Evolutionary conservation across 441 rosid species (phyloP), one percentile per base, ranked within the genome.

Genomic region (Lepidium campestre): DNA sequence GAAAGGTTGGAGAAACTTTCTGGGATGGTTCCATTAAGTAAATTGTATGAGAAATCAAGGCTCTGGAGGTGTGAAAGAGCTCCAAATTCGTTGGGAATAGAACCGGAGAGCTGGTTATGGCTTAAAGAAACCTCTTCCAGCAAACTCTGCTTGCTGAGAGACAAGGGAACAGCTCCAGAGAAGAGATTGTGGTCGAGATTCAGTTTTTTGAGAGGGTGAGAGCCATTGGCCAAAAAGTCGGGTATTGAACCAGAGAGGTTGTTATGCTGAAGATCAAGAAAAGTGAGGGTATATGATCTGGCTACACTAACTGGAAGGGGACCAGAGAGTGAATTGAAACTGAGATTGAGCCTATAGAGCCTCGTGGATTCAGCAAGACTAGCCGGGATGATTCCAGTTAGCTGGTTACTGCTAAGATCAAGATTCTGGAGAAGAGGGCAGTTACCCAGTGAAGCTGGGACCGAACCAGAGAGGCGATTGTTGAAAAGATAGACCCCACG

Each of bases 401-500:
- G 79, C 60, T 75, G 67, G 53, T 86, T 86, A 17, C 77, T 83
- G 65, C 92, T 80, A 36, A 86, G 74, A 70, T 86, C 92, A 41
- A 86, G 81, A 65, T 75, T 75, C 66, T 77, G 92, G 60, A 86
- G 86, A 65, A 68, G 49, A 44, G 62, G 82, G 57, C 85, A 78
- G 75, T 78, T 78, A 50, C 86, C 87, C 19, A 86, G 66, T 4
- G 87, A 79, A 34, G 83, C 80, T 37, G 92, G 89, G 71, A 86
- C 59, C 0, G 83, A 81, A 65, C 89, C 92, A 0, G 89, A 72
- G 75, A 86, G 83, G 50, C 76, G 78, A 56, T 86, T 86, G 81
- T 86, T 86, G 81, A 86, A 86, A 61, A 86, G 83, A 74, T 86
- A 69, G 36, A 86, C 76, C 7, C 89, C 92, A 57, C 85, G 75